phyloP scores from a whole-genome alignment of 768 basidiomycete genomes.

The Hygrocybe coccinea region DNA sequence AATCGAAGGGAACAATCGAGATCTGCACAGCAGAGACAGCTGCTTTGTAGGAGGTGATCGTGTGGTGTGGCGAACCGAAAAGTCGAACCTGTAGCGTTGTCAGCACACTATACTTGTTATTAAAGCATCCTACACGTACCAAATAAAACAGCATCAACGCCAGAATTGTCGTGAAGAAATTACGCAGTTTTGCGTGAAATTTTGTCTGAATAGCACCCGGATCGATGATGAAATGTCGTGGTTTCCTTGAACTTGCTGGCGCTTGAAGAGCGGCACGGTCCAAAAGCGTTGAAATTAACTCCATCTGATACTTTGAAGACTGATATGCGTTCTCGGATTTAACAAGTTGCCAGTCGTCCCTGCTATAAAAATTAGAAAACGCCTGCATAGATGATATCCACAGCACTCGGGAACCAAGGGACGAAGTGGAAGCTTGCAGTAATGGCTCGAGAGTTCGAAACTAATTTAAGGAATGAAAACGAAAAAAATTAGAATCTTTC shows the following conservation, averaged over 20 bases:
- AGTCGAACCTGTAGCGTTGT: slow-evolving; percentile 50
- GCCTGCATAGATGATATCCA: slow-evolving; percentile 79
- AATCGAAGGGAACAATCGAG: slow-evolving; percentile 52
- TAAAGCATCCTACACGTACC: slow-evolving; percentile 36
- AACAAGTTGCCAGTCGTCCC: slow-evolving; percentile 68
- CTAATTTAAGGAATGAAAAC: slow-evolving; percentile 35
- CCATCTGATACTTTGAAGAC: slow-evolving; percentile 70
- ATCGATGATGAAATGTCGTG: slow-evolving; percentile 54
- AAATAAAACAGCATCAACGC: slow-evolving; percentile 60
- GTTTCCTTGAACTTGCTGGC: slow-evolving; percentile 5
- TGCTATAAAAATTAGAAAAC: slow-evolving; percentile 47
- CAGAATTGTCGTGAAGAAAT: slow-evolving; percentile 38
- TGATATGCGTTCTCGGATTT: slow-evolving; percentile 63
- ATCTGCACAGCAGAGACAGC: slow-evolving; percentile 65
- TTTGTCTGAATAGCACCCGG: slow-evolving; percentile 70
- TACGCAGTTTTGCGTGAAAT: slow-evolving; percentile 47
- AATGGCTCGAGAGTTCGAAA: slow-evolving; percentile 55
- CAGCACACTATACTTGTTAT: neutral
- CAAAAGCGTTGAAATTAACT: slow-evolving; percentile 56
- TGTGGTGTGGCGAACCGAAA: slow-evolving; percentile 62
- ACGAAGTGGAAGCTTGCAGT: slow-evolving; percentile 42
- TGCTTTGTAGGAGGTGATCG: slow-evolving; percentile 57
- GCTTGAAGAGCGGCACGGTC: slow-evolving; percentile 40
- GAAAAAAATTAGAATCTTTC: neutral
- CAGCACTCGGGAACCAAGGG: slow-evolving; percentile 53